Base-by-base conservation (phyloP, 805 yeast genomes). In the Cyberlindnera bimundalis region DNA sequence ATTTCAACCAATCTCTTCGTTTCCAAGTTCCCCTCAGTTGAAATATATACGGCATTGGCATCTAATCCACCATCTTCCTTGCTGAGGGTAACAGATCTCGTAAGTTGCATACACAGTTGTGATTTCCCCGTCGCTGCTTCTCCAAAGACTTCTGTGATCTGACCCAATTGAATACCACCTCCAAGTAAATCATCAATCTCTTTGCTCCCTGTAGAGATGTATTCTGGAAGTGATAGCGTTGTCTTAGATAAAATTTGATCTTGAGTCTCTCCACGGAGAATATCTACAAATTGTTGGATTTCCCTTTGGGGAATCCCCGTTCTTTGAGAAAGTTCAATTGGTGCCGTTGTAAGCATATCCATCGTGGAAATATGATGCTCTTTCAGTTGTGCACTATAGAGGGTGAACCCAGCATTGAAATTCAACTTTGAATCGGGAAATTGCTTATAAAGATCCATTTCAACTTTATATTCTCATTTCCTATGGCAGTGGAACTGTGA, bases 101-200 rank as follows among this genome's bases (percentile, higher is more conserved):
- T 69, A 37, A 89, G 52, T 48, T 83, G 91, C 65, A 81, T 71
- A 19, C 84, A 63, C 4, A 90, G 62, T 50, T 90, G 95, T 0
- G 96, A 81, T 55, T 91, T 91, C 0, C 96, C 98, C 1, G 84
- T 73, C 0, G 95, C 85, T 37, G 95, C 79, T 19, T 82, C 84
- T 0, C 98, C 98, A 51, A 79, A 80, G 4, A 91, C 58, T 63
- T 90, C 98, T 0, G 89, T 80, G 2, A 84, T 57, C 18, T 70
- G 61, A 3, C 80, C 76, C 3, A 73, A 58, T 2, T 65, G 71
- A 4, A 83, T 65, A 0, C 90, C 91, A 4, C 81, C 82, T 29
- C 69, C 66, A 5, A 84, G 55, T 0, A 65, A 43, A 9, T 48
- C 53, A 53, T 84, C 90, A 1, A 84, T 47, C 5, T 47, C 51